A percentile compares a stretch with the other conserved stretches of the same genome.
These are phyloP conservation scores for Diaporthe humulicola DNA, from an alignment of 2,329 filamentous ascomycete genomes.

Conservation along the genomic window DNA sequence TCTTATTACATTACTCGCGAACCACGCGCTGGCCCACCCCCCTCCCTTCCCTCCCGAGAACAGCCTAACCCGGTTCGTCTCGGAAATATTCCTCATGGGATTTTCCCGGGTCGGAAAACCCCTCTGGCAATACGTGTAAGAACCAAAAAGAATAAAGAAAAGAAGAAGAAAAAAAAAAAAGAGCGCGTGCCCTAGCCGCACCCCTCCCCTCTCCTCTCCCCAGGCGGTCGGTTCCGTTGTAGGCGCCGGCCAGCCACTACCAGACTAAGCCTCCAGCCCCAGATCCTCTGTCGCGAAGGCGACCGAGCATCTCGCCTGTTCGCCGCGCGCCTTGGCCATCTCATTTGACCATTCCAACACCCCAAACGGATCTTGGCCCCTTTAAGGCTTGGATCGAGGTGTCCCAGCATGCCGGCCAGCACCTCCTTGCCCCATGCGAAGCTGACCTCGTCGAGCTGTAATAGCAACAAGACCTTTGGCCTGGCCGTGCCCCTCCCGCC, in stretches of 20 bases:
- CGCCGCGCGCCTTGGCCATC: conserved; percentile 30
- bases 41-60: conserved; percentile 17
- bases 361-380: conserved; percentile 24
- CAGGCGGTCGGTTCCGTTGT: conserved; percentile 35
- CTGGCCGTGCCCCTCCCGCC: conserved; percentile 6
- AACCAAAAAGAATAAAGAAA: conserved; percentile 4
- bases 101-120: conserved; percentile 25
- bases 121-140: not conserved
- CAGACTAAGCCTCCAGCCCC: conserved; percentile 34
- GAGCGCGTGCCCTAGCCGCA: not conserved
- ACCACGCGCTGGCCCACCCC: conserved; percentile 29
- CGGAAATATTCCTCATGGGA: conserved; percentile 29
- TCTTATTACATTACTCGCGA: conserved; percentile 35
- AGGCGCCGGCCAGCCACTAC: conserved; percentile 35
- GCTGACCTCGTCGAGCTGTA: not conserved
- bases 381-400: conserved; percentile 15
- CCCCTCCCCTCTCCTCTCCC: conserved; percentile 2
- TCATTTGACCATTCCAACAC: conserved; percentile 10
- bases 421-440: not conserved
- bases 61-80: conserved; percentile 32
- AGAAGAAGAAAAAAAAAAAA: not conserved
- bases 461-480: not conserved
- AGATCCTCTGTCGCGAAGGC: conserved; percentile 21
- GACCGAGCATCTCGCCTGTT: conserved; percentile 15
- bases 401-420: conserved; percentile 3